Base-by-base conservation (phyloP, 805 yeast species). In the Metschnikowia matae region DNA sequence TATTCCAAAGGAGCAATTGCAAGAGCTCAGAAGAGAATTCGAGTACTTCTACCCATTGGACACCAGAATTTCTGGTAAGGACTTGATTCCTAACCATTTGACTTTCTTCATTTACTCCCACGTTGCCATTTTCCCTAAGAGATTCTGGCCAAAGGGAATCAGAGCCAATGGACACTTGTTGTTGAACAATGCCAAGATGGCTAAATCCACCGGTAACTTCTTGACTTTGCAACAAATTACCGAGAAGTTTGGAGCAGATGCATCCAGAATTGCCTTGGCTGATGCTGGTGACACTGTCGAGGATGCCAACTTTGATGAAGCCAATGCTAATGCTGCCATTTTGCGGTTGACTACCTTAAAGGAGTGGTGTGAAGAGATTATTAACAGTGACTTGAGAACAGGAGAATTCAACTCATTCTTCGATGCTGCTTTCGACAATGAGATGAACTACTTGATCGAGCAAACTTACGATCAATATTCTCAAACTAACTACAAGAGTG, bases 281-380 rank as follows among this genome's bases (percentile, higher is more conserved):
- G 99, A 94, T 75, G 97, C 97, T 47, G 99, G 99, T 77, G 99
- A 94, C 68, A 78, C 94, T 40, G 83, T 90, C 59, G 99, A 94
- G 74, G 99, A 94, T 70, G 99, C 99, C 48, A 94, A 94, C 77
- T 88, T 94, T 65, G 99, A 94, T 64, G 99, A 94, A 74, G 75
- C 89, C 53, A 91, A 85, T 64, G 99, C 99, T 49, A 94, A 94
- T 64, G 97, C 99, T 43, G 97, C 98, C 23, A 91, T 94, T 67
- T 80, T 94, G 68, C 87, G 99, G 74, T 79, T 94, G 67, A 87
- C 81, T 69, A 92, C 89, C 49, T 78, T 92, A 69, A 92, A 89
- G 68, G 98, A 91, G 70, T 94, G 99, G 99, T 81, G 87, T 66
- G 97, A 91, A 68, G 94, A 87, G 50, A 73, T 82, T 48, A 70